phyloP scores from a whole-genome alignment of 129 eudicot genomes.

The Smallanthus sonchifolius region DNA sequence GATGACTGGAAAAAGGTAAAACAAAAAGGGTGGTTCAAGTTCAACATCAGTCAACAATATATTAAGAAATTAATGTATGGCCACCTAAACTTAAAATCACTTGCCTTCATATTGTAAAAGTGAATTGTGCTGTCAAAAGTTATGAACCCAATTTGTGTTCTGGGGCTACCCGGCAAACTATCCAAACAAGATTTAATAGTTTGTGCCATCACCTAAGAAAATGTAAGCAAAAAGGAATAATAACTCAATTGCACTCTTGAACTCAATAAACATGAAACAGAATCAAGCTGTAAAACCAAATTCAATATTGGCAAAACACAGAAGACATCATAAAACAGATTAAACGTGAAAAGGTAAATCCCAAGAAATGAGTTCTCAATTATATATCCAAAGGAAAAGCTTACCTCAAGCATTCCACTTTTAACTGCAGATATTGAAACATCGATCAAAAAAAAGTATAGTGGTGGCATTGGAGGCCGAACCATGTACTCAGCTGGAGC shows the following conservation, averaged over 20 bases:
- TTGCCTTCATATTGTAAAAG: conserved; percentile 92
- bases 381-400: background rate
- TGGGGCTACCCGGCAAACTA: conserved; percentile 73
- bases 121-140: conserved; percentile 93
- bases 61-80: background rate
- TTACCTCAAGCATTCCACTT: conserved; percentile 98
- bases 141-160: conserved; percentile 96
- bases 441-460: conserved; percentile 80
- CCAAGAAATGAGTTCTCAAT: background rate
- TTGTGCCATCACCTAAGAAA: conserved; percentile 77
- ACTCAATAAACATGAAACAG: background rate
- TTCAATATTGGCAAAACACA: background rate
- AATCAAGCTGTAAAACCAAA: conserved; percentile 8
- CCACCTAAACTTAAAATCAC: conserved; percentile 14
- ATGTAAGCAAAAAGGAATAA: conserved; percentile 11
- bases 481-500: conserved; percentile 99
- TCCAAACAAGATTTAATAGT: conserved; percentile 92
- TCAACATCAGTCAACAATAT: conserved; percentile 1
- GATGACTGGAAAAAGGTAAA: conserved; percentile 69
- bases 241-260: conserved; percentile 4
- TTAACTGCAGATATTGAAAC: conserved; percentile 85
- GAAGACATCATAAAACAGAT: background rate
- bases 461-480: conserved; percentile 99
- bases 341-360: background rate
- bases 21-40: background rate